Conservation (phyloP, 768 basidiomycete species). For the Rossbeevera mucosa region DNA sequence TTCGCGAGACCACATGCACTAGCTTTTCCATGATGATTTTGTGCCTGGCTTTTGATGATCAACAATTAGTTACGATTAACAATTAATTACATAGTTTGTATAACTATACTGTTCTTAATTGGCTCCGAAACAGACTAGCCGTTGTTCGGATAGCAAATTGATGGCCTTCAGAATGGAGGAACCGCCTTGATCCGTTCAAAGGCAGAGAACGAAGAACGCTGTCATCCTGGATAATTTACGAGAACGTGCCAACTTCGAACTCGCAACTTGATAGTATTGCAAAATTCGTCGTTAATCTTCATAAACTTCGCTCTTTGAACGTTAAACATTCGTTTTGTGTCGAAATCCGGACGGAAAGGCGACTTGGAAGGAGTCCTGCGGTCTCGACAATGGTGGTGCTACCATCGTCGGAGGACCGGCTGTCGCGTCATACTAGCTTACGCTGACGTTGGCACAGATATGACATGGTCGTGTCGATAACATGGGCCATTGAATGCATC, state of each 20-base stretch:
- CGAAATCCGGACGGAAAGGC: too few species aligned
- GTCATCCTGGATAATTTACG: background rate
- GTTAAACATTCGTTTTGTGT: too few species aligned
- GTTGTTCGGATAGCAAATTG: background rate
- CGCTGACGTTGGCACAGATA: too few species aligned
- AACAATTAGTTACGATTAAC: background rate
- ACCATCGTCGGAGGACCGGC: too few species aligned
- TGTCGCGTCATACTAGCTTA: too few species aligned
- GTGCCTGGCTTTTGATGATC: background rate
- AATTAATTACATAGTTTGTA: background rate
- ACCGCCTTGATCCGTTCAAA: background rate
- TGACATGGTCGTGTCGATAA: too few species aligned
- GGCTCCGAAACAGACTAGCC: background rate
- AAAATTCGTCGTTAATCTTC: background rate
- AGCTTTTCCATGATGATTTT: background rate
- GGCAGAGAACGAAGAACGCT: background rate
- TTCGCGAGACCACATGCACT: background rate
- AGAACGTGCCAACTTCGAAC: background rate
- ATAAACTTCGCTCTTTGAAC: too few species aligned
- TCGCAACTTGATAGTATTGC: background rate
- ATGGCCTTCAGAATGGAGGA: background rate
- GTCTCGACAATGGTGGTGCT: too few species aligned
- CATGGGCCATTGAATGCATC: too few species aligned
- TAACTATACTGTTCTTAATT: background rate
- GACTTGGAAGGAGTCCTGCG: too few species aligned